Evolutionary conservation across 176 grass and related monocot species (phyloP), one percentile per base, ranked within the genome.

Genomic region (Urochloa ruziziensis): DNA sequence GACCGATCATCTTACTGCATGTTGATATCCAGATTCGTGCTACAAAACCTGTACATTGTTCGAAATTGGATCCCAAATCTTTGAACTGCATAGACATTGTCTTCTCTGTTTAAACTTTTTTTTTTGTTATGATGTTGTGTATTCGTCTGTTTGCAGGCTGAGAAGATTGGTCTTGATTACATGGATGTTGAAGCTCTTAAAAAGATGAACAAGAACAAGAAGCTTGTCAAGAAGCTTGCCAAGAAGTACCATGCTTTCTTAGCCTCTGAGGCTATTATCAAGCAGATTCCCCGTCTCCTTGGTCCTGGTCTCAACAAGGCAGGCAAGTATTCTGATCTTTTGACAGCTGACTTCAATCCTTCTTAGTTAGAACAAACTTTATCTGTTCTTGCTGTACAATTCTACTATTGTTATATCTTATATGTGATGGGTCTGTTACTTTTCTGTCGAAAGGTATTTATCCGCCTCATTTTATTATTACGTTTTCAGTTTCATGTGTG

Each of bases 131-230:
- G 17, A 29, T 62, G 16, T 67, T 52, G 11, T 56, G 21, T 24
- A 34, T 74, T 62, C 33, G 59, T 37, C 2, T 58, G 15, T 67
- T 60, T 87, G 46, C 80, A 96, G 94, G 91, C 94, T 67, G 88
- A 93, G 47, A 96, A 89, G 37, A 91, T 96, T 6, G 86, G 94
- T 32, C 86, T 96, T 67, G 94, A 96, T n/a, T 96, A 71, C 67
- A 96, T 96, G 94, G 94, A 96, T 75, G 93, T 96, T 62, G 93
- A 96, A 70, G 73, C 72, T 43, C 86, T 96, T 61, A 96, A 96
- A 48, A 95, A 95, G 56, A 96, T 92, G 94, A 96, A 93, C 76
- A 96, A 96, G 83, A 96, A 92, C 65, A 96, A 96, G 90, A 96
- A 96, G 85, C 85, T 94, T 54, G 93, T 95, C 18, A 95, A 95